Evolutionary conservation across 208 protist genomes (phyloP).

Genomic region (Trypanosoma caninum): DNA sequence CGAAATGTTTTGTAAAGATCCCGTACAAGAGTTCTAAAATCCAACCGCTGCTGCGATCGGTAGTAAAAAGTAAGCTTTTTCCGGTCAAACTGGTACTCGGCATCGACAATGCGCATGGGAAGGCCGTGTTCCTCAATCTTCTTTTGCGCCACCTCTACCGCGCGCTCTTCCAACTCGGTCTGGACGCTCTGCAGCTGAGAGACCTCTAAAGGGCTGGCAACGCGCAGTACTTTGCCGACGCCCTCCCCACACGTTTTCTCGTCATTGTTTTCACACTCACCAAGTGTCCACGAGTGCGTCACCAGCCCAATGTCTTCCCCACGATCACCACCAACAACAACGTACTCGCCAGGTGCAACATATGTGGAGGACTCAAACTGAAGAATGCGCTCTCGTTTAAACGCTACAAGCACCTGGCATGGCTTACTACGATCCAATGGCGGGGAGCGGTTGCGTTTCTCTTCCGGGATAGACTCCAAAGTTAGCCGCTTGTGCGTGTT

Average conservation of each 20-base stretch:
- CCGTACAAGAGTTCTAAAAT: slow-evolving; percentile 88
- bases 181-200: slow-evolving; percentile 84
- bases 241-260: slow-evolving; percentile 51
- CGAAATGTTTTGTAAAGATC: slow-evolving; percentile 90
- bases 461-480: slow-evolving; percentile 34
- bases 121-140: slow-evolving; percentile 83
- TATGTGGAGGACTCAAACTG: slow-evolving; percentile 80
- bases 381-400: slow-evolving; percentile 84
- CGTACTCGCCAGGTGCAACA: slow-evolving; percentile 81
- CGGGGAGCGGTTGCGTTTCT: slow-evolving; percentile 30
- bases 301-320: slow-evolving; percentile 91
- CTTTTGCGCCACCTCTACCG: slow-evolving; percentile 81
- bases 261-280: slow-evolving; percentile 13
- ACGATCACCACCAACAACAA: slow-evolving; percentile 89
- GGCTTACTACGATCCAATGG: slow-evolving; percentile 55
- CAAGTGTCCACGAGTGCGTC: slow-evolving; percentile 55
- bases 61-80: slow-evolving; percentile 93
- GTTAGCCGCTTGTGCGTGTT: slow-evolving; percentile 52
- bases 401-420: slow-evolving; percentile 89
- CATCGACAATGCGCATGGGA: slow-evolving; percentile 89
- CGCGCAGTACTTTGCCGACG: slow-evolving; percentile 73
- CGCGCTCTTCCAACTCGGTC: slow-evolving; percentile 82
- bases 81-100: slow-evolving; percentile 92
- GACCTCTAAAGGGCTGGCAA: slow-evolving; percentile 78
- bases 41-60: slow-evolving; percentile 75